Evolutionary conservation across 2,329 filamentous ascomycete species (phyloP).

Genomic region (Parascedosporium putredinis): DNA sequence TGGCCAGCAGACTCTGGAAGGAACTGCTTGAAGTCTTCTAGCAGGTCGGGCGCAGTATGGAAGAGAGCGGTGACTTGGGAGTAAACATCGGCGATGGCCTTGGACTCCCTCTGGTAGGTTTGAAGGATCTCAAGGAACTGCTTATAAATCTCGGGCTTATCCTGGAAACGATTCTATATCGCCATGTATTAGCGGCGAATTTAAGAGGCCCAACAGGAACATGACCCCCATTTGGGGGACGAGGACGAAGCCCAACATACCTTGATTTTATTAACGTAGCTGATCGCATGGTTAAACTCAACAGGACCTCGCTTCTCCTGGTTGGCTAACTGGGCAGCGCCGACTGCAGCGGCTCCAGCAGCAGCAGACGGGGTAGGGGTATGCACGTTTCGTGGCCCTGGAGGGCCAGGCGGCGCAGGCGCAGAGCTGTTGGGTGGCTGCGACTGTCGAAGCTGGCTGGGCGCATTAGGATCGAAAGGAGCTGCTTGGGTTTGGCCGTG

Average conservation of each 20-base stretch:
- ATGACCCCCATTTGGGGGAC: too few species aligned
- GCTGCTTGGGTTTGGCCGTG: slow-evolving; percentile 10
- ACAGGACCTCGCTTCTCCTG: slow-evolving; percentile 86
- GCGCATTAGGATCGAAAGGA: slow-evolving; percentile 16
- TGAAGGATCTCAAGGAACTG: slow-evolving; percentile 97
- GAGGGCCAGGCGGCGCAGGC: slow-evolving; percentile 13
- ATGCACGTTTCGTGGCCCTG: slow-evolving; percentile 41
- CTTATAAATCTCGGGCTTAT: slow-evolving; percentile 97
- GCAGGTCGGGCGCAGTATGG: slow-evolving; percentile 80
- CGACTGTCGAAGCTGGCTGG: slow-evolving; percentile 15
- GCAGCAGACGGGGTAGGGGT: slow-evolving; percentile 49
- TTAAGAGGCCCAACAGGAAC: too few species aligned
- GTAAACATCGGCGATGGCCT: slow-evolving; percentile 97
- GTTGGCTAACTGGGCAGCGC: slow-evolving; percentile 46
- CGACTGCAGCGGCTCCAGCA: slow-evolving; percentile 51
- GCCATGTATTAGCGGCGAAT: not conserved
- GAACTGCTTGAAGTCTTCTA: slow-evolving; percentile 99
- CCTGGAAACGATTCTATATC: slow-evolving; percentile 81
- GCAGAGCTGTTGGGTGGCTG: slow-evolving; percentile 3
- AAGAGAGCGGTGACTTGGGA: slow-evolving; percentile 92
- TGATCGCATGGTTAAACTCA: slow-evolving; percentile 98
- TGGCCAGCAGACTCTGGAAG: slow-evolving; percentile 69
- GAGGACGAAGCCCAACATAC: slow-evolving; percentile 38
- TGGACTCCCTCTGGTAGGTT: slow-evolving; percentile 95
- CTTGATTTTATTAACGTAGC: slow-evolving; percentile 99